Percentiles rank a stretch among this genome's conserved stretches.
Conservation (phyloP, 2,329 filamentous ascomycete species). For the Capronia coronata region DNA sequence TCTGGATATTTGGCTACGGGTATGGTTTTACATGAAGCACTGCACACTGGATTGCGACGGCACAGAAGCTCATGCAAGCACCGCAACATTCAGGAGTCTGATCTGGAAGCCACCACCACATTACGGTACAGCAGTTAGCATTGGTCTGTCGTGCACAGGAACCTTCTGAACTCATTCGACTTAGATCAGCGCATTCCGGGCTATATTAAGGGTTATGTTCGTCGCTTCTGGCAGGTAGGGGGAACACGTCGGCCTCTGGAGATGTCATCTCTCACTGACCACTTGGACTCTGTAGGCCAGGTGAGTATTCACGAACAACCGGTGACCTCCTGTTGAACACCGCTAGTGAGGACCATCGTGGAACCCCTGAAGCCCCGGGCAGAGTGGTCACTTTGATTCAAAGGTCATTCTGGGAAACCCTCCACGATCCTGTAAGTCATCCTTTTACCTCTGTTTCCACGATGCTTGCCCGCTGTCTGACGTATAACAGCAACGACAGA, state of each 20-base stretch:
- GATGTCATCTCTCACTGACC: constrained; percentile 8
- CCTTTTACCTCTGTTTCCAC: not conserved
- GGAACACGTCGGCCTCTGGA: not conserved
- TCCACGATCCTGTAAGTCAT: constrained; percentile 55
- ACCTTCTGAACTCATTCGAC: constrained; percentile 3
- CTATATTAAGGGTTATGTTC: constrained; percentile 87
- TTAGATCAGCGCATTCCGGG: constrained; percentile 77
- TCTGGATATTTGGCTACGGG: constrained; percentile 98
- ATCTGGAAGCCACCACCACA: constrained; percentile 96
- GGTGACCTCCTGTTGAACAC: constrained; percentile 6
- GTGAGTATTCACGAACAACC: constrained; percentile 15
- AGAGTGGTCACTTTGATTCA: constrained; percentile 91
- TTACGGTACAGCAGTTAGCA: constrained; percentile 60
- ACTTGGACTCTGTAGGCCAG: constrained; percentile 22
- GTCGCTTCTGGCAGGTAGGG: constrained; percentile 94
- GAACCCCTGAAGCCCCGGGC: constrained; percentile 78
- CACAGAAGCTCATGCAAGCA: constrained; percentile 14
- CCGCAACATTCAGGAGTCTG: too few species aligned
- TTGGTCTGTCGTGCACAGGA: not conserved
- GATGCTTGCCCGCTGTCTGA: constrained; percentile 17
- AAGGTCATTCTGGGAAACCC: constrained; percentile 69
- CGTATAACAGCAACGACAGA: constrained; percentile 43
- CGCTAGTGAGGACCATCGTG: constrained; percentile 81
- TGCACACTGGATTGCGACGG: not conserved
- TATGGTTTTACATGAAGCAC: constrained; percentile 36